A percentile compares a stretch with the other conserved stretches of the same genome.
Evolutionary conservation across 2,329 filamentous ascomycete species (phyloP).

Genomic region (Aspergillus sp.): DNA sequence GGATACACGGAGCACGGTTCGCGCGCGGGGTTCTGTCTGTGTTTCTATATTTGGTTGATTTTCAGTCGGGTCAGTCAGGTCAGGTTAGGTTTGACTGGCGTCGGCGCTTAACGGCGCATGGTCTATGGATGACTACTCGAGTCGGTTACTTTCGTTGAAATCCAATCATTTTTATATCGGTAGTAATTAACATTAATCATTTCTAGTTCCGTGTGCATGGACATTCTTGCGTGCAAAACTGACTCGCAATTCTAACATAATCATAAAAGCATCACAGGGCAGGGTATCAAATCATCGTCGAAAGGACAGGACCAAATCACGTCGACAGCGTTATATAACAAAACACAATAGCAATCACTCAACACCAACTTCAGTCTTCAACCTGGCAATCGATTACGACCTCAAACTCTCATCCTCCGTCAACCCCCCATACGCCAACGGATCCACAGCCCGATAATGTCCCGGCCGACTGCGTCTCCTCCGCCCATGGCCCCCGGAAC

Average conservation of each 20-base stretch:
- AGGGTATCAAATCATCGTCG: constrained; percentile 7
- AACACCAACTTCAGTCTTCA: too few relatives aligned
- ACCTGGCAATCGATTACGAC: too few relatives aligned
- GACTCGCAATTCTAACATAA: constrained; percentile 4
- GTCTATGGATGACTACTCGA: neutral
- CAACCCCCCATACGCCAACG: constrained; percentile 39
- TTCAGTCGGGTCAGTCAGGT: neutral
- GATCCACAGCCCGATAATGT: constrained; percentile 53
- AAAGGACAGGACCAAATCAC: neutral
- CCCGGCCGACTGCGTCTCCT: constrained; percentile 42
- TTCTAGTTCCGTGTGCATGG: neutral
- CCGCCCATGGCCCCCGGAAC: constrained; percentile 27
- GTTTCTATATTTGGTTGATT: constrained; percentile 1
- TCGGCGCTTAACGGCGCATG: constrained; percentile 3
- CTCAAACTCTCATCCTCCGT: constrained; percentile 14
- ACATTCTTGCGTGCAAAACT: neutral
- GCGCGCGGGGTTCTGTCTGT: neutral
- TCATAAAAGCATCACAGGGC: neutral
- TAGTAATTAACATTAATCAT: neutral
- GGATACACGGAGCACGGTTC: neutral
- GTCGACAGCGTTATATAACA: neutral
- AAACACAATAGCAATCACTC: neutral
- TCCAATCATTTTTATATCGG: neutral
- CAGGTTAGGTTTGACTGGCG: neutral
- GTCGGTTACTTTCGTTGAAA: neutral